Evolutionary conservation across 73 alveolate genomes (phyloP).

Genomic region (Tetrahymena borealis): DNA sequence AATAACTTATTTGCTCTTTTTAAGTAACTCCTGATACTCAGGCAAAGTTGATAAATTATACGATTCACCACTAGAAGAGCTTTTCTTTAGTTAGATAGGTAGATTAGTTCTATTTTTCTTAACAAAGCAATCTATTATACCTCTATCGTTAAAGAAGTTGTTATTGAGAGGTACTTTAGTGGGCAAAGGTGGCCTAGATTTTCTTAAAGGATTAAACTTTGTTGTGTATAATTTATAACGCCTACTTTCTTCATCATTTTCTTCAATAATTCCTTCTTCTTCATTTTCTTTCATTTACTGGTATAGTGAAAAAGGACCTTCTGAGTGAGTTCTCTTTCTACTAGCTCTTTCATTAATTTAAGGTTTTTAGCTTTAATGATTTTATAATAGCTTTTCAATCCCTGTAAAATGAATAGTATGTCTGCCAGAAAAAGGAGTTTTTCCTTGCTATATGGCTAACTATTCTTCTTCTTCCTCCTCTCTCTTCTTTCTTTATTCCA

Average conservation of each 20-base stretch:
- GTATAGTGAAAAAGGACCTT: neutral
- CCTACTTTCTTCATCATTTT: neutral
- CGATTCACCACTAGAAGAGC: neutral
- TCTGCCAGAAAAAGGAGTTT: neutral
- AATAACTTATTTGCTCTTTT: neutral
- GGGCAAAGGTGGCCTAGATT: neutral
- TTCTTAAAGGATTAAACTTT: neutral
- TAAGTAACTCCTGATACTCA: neutral
- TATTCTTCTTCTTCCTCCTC: neutral
- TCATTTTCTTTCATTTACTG: neutral
- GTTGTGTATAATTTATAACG: neutral
- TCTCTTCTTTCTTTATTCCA: neutral
- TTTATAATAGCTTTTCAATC: neutral
- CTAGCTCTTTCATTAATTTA: neutral
- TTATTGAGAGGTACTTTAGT: neutral
- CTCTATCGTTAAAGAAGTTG: neutral
- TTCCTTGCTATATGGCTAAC: neutral
- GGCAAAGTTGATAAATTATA: neutral
- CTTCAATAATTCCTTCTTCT: neutral
- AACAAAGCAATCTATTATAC: neutral
- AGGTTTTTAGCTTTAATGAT: neutral
- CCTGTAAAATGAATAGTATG: neutral
- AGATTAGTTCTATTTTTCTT: neutral
- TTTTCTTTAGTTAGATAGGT: neutral
- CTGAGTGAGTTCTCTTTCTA: neutral